These are phyloP conservation scores for Bipolaris oryzae DNA, from an alignment of 2,329 filamentous ascomycete species.

Conservation along the genomic window DNA sequence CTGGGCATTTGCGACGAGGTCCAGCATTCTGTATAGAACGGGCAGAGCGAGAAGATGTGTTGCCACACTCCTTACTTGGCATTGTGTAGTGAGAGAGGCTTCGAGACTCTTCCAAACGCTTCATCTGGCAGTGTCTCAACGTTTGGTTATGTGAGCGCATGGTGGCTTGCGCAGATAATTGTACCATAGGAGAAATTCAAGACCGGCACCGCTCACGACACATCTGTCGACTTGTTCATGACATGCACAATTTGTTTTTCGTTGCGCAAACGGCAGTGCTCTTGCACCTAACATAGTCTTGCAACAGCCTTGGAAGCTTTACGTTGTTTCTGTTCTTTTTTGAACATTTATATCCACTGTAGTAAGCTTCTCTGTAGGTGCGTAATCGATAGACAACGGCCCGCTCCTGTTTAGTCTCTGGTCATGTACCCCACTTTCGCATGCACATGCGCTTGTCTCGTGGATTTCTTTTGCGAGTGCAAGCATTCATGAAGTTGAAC, in stretches of 20 bases:
- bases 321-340: too few species aligned
- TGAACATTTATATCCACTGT: too few species aligned
- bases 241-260: neutral
- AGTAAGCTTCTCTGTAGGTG: constrained; percentile 19
- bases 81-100: constrained; percentile 40
- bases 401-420: constrained; percentile 24
- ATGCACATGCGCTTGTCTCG: constrained; percentile 24
- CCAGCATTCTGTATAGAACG: constrained; percentile 23
- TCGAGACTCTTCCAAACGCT: constrained; percentile 34
- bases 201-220: constrained; percentile 7
- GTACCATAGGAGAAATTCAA: constrained; percentile 40
- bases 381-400: constrained; percentile 42
- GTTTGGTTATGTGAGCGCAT: constrained; percentile 32
- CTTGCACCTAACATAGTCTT: neutral
- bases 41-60: constrained; percentile 18
- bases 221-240: neutral
- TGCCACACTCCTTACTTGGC: constrained; percentile 24
- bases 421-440: constrained; percentile 29
- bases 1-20: constrained; percentile 29
- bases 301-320: too few species aligned
- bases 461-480: constrained; percentile 3
- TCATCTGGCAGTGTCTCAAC: constrained; percentile 36
- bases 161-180: constrained; percentile 33
- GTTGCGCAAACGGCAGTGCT: neutral
- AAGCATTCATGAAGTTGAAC: neutral